Evolutionary conservation across 345 rosid genomes (phyloP).

Genomic region (Hibiscus mutabilis): DNA sequence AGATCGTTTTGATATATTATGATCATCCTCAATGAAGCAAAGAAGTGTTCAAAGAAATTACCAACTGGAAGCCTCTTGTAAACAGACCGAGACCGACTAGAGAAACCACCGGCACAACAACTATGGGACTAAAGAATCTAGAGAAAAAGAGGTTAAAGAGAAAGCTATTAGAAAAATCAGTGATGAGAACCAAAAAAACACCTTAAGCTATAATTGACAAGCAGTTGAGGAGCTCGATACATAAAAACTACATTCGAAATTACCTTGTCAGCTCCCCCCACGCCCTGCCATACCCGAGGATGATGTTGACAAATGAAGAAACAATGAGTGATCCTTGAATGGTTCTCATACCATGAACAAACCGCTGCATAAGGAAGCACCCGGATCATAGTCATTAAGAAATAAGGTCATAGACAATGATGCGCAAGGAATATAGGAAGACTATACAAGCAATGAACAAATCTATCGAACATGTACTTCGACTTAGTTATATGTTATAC

Average conservation of each 20-base stretch:
- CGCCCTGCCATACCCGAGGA: slow-evolving; percentile 60
- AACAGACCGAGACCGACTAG: slow-evolving; percentile 82
- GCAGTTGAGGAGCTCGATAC: neutral
- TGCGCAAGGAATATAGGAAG: neutral
- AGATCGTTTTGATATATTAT: neutral
- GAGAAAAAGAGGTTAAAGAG: slow-evolving; percentile 2
- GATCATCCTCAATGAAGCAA: neutral
- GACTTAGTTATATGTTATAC: neutral
- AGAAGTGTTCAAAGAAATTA: slow-evolving; percentile 25
- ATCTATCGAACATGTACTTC: neutral
- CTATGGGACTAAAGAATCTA: slow-evolving; percentile 70
- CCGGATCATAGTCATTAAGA: slow-evolving; percentile 7
- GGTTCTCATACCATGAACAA: slow-evolving; percentile 68
- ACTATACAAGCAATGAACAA: neutral
- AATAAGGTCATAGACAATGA: neutral
- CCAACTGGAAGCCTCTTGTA: slow-evolving; percentile 79
- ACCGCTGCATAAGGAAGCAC: slow-evolving; percentile 57
- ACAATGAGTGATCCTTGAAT: slow-evolving; percentile 90
- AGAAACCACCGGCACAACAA: slow-evolving; percentile 66
- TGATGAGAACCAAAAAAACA: neutral
- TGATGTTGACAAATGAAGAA: slow-evolving; percentile 72
- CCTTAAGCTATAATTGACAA: neutral
- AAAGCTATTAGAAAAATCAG: neutral
- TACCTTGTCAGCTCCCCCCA: slow-evolving; percentile 86
- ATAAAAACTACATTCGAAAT: neutral